Percentiles rank a stretch among this genome's conserved stretches.
These are phyloP conservation scores for Ganoderma lucidum DNA, from an alignment of 1,284 basidiomycete genomes.

Conservation along the genomic window DNA sequence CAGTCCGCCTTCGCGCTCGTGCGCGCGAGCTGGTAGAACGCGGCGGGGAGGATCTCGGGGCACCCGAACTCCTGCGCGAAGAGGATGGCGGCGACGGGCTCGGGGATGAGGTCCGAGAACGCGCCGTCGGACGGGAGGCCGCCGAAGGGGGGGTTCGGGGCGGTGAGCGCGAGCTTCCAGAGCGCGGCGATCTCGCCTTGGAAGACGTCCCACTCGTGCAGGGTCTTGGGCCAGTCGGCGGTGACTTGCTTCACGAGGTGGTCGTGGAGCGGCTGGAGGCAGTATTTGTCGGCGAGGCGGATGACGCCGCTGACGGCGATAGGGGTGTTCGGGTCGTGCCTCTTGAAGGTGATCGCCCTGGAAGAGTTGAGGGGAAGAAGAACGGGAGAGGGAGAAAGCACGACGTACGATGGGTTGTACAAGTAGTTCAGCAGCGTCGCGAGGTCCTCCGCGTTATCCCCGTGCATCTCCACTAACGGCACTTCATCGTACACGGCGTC, in stretches of 20 bases:
- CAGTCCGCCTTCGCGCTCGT: constrained; percentile 20
- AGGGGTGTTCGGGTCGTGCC: constrained; percentile 31
- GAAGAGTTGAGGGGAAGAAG: not conserved
- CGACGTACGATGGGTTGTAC: constrained; percentile 44
- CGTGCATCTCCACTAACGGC: constrained; percentile 23
- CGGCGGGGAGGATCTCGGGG: constrained; percentile 61
- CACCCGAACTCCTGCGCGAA: constrained; percentile 66
- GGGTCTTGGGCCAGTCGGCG: constrained; percentile 67
- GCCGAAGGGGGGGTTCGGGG: not conserved
- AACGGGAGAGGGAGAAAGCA: not conserved
- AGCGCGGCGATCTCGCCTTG: constrained; percentile 24
- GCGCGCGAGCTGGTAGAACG: constrained; percentile 64
- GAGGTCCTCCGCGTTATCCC: constrained; percentile 32
- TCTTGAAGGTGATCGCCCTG: constrained; percentile 17
- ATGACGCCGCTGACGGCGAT: constrained; percentile 57
- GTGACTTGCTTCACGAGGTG: constrained; percentile 62
- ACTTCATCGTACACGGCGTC: constrained; percentile 30
- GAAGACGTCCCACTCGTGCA: constrained; percentile 63
- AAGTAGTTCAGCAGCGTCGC: constrained; percentile 62
- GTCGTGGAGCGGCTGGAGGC: constrained; percentile 61
- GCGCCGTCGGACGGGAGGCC: not conserved
- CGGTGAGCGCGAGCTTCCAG: not conserved
- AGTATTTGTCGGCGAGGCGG: constrained; percentile 71
- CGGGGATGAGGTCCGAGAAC: constrained; percentile 26
- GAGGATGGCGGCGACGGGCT: constrained; percentile 61